These are phyloP conservation scores for Cercospora brassicicola DNA, from an alignment of 2,329 filamentous ascomycete species.

Conservation along the genomic window DNA sequence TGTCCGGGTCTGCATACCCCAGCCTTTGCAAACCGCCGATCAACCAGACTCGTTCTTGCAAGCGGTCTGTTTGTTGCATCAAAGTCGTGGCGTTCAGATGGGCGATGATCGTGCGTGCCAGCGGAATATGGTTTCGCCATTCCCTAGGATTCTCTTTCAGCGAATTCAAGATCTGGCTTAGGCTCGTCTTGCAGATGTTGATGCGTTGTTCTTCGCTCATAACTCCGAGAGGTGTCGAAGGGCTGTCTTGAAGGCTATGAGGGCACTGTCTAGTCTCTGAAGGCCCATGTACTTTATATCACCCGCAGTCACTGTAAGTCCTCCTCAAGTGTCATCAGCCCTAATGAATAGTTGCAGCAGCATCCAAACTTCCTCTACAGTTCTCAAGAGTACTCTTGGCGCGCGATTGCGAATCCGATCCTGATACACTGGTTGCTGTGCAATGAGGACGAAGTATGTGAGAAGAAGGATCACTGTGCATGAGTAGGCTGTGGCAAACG, in stretches of 20 bases:
- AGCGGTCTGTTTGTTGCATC: slow-evolving; percentile 40
- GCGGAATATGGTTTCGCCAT: slow-evolving; percentile 31
- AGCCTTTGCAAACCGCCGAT: slow-evolving; percentile 52
- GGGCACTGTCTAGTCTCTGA: not conserved
- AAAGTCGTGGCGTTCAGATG: slow-evolving; percentile 44
- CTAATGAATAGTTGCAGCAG: not conserved
- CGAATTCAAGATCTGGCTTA: slow-evolving; percentile 38
- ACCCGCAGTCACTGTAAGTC: not conserved
- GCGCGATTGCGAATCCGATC: not conserved
- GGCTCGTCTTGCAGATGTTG: slow-evolving; percentile 34
- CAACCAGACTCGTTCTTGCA: slow-evolving; percentile 45
- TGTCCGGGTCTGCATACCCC: slow-evolving; percentile 52
- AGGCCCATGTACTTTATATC: not conserved
- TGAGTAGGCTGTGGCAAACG: not conserved
- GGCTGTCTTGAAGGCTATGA: not conserved
- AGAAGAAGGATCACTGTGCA: not conserved
- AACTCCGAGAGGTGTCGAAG: slow-evolving; percentile 2
- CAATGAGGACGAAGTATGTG: not conserved
- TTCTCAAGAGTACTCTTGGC: not conserved
- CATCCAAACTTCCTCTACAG: not conserved
- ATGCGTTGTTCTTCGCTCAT: slow-evolving; percentile 37
- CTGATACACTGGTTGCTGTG: no score
- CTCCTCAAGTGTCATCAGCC: not conserved
- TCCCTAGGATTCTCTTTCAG: slow-evolving; percentile 37
- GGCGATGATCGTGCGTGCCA: slow-evolving; percentile 43